These are phyloP conservation scores for Fragaria vesca DNA, from an alignment of 306 rosid species.

Conservation along the genomic window DNA sequence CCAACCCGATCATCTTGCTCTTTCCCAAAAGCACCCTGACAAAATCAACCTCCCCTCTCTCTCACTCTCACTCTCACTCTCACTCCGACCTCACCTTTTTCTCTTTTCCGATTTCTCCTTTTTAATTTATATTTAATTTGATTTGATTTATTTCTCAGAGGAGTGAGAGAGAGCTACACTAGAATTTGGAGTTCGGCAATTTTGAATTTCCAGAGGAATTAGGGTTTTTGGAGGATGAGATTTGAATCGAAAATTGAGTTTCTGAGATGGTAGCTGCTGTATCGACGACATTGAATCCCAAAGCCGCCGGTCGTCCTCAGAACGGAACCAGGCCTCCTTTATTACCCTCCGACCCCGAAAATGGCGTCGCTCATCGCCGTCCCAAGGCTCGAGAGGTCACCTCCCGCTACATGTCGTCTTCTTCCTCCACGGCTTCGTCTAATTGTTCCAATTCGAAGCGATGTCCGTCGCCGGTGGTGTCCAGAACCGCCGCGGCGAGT, in stretches of 20 bases:
- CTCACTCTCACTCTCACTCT: background rate
- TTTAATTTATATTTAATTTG: background rate
- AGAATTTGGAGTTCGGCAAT: background rate
- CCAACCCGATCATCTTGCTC: constrained; percentile 20
- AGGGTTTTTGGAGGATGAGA: constrained; percentile 39
- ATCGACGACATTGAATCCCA: constrained; percentile 57
- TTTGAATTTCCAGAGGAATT: background rate
- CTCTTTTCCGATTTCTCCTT: background rate
- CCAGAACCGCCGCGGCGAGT: constrained; percentile 47
- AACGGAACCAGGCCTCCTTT: constrained; percentile 64
- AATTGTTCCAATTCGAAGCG: constrained; percentile 44
- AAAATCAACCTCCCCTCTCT: background rate
- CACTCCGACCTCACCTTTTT: background rate
- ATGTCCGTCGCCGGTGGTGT: constrained; percentile 57
- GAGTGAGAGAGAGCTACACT: background rate
- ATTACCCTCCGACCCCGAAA: constrained; percentile 77
- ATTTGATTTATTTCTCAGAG: background rate
- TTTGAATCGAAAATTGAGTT: constrained; percentile 24
- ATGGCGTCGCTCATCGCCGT: constrained; percentile 55
- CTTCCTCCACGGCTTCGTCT: constrained; percentile 34
- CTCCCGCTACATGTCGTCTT: constrained; percentile 75
- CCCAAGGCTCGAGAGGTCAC: constrained; percentile 68
- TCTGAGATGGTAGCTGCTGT: constrained; percentile 70
- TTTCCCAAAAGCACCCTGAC: background rate
- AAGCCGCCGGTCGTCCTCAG: constrained; percentile 42